Conservation (phyloP, 768 basidiomycete species). For the Hydnomerulius pinastri region DNA sequence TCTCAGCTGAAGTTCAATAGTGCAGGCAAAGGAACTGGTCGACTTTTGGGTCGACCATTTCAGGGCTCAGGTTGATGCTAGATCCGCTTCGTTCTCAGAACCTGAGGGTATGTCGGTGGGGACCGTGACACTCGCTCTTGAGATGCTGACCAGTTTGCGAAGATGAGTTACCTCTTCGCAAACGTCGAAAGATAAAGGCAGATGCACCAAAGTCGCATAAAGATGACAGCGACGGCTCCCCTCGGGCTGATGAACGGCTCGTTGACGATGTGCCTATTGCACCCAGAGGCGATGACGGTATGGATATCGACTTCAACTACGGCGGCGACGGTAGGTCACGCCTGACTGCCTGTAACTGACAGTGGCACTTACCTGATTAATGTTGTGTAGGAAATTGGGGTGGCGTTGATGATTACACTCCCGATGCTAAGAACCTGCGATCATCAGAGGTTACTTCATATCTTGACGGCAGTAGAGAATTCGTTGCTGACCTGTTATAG, state of each 20-base stretch:
- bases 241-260: constrained; percentile 13
- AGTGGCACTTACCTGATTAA: constrained; percentile 8
- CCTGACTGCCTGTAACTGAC: background rate
- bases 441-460: constrained; percentile 64
- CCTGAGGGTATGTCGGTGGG: constrained; percentile 2
- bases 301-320: constrained; percentile 27
- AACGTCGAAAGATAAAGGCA: constrained; percentile 46
- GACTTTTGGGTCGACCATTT: constrained; percentile 78
- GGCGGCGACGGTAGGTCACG: constrained; percentile 22
- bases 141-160: constrained; percentile 7
- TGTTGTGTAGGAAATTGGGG: constrained; percentile 28
- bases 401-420: constrained; percentile 15
- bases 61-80: constrained; percentile 68
- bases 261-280: constrained; percentile 7
- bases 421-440: constrained; percentile 31
- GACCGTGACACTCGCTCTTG: background rate
- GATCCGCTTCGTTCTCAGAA: constrained; percentile 35
- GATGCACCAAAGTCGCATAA: background rate
- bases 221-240: background rate
- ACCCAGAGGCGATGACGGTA: constrained; percentile 10
- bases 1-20: constrained; percentile 36
- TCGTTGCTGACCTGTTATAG: constrained; percentile 39
- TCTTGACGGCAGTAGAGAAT: background rate
- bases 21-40: constrained; percentile 63
- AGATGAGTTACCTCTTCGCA: constrained; percentile 45